phyloP scores from a whole-genome alignment of 352 stramenopile species.

The Globisporangium middletonii region DNA sequence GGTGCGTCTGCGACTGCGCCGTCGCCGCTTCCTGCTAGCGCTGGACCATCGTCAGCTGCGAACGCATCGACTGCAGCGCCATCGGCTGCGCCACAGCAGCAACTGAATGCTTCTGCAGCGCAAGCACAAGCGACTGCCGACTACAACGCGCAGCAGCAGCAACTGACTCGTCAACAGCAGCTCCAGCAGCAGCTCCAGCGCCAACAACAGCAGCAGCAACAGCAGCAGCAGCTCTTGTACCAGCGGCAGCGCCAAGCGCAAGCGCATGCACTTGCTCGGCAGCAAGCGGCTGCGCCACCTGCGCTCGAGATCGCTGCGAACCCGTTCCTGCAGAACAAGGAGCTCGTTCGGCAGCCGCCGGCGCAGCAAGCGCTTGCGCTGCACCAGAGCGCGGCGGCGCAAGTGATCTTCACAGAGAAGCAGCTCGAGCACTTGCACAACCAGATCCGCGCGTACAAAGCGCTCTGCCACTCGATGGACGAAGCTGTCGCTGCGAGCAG shows the following conservation, averaged over 20 bases:
- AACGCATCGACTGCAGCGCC: background rate
- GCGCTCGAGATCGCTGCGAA: constrained; percentile 43
- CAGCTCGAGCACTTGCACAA: constrained; percentile 82
- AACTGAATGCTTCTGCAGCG: background rate
- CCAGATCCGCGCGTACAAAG: constrained; percentile 82
- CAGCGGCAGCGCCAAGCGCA: constrained; percentile 20
- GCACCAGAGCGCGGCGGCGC: constrained; percentile 30
- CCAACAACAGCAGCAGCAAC: constrained; percentile 5
- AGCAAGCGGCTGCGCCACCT: constrained; percentile 1
- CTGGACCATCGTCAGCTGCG: no score
- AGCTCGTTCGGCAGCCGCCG: constrained; percentile 22
- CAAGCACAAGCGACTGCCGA: background rate
- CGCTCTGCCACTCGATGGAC: constrained; percentile 82
- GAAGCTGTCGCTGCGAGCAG: constrained; percentile 24
- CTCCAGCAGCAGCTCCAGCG: background rate
- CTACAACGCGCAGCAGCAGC: background rate
- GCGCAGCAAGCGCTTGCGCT: constrained; percentile 29
- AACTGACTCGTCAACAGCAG: constrained; percentile 1
- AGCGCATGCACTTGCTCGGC: constrained; percentile 13
- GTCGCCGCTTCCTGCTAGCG: no score
- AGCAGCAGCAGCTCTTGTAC: constrained; percentile 12
- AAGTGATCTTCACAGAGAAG: constrained; percentile 75
- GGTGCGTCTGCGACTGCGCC: background rate
- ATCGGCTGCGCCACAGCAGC: background rate
- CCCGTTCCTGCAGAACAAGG: constrained; percentile 63